phyloP scores from a whole-genome alignment of 306 rosid genomes.

The Acacia acuminata region DNA sequence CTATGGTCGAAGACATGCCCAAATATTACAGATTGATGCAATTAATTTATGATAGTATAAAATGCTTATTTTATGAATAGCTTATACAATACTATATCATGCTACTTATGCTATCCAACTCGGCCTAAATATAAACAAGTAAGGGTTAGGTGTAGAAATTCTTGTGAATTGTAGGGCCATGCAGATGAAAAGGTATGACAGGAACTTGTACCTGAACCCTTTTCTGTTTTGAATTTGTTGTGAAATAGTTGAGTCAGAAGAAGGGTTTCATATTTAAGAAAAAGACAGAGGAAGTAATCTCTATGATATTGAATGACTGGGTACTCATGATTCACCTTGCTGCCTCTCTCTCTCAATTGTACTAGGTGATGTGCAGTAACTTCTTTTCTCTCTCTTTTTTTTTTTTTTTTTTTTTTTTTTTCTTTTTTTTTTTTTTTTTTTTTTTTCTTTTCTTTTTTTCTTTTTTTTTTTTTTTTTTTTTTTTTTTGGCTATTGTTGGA shows the following conservation, averaged over 20 bases:
- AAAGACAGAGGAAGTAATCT: neutral
- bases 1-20: neutral
- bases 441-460: neutral
- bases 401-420: neutral
- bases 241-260: neutral
- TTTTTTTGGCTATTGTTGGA: neutral
- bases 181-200: neutral
- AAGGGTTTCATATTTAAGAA: neutral
- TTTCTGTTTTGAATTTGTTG: neutral
- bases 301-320: neutral
- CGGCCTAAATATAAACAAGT: neutral
- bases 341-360: slow-evolving; percentile 15
- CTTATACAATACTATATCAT: neutral
- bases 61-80: neutral
- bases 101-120: neutral
- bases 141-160: neutral
- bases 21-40: neutral
- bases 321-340: neutral
- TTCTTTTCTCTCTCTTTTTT: neutral
- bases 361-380: slow-evolving; percentile 6
- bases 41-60: neutral
- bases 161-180: neutral
- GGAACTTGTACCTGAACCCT: neutral
- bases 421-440: neutral
- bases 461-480: neutral